phyloP scores from a whole-genome alignment of 352 stramenopile species.

The Phytophthora capsici region DNA sequence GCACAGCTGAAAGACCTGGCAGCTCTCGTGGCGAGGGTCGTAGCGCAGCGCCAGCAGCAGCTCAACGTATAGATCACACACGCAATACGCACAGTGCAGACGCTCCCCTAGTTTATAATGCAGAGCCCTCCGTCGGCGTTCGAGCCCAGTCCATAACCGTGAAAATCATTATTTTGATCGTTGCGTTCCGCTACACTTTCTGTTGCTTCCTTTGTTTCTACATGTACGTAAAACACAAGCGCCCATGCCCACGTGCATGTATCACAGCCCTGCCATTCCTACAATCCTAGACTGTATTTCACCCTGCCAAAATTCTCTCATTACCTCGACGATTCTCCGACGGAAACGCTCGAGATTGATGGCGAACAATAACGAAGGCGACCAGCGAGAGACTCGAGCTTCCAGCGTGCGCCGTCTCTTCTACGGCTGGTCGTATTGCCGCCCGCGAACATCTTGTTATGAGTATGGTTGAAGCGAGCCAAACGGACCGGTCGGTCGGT shows the following conservation, averaged over 20 bases:
- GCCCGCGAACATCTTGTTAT: neutral
- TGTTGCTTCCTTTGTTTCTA: neutral
- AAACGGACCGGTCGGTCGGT: conserved; percentile 12
- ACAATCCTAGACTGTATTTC: too few species aligned
- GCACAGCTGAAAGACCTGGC: conserved; percentile 53
- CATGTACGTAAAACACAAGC: neutral
- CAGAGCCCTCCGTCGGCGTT: conserved; percentile 15
- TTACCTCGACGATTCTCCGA: neutral
- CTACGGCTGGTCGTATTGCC: conserved; percentile 18
- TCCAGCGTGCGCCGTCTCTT: conserved; percentile 13
- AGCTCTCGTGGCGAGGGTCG: conserved; percentile 47
- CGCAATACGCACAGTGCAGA: neutral
- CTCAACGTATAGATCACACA: conserved; percentile 22
- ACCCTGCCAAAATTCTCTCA: neutral
- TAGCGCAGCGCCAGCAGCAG: conserved; percentile 42
- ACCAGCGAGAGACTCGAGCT: conserved; percentile 14
- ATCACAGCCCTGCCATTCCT: too few species aligned
- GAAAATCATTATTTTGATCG: conserved; percentile 20
- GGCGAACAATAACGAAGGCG: conserved; percentile 10
- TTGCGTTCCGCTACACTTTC: conserved; percentile 8
- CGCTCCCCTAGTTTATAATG: conserved; percentile 36
- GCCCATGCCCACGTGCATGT: too few species aligned
- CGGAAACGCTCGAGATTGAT: neutral
- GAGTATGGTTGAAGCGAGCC: conserved; percentile 1
- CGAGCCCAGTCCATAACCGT: conserved; percentile 23